Evolutionary conservation across 179 eudicot genomes (phyloP).

Genomic region (Camellia oleifera): DNA sequence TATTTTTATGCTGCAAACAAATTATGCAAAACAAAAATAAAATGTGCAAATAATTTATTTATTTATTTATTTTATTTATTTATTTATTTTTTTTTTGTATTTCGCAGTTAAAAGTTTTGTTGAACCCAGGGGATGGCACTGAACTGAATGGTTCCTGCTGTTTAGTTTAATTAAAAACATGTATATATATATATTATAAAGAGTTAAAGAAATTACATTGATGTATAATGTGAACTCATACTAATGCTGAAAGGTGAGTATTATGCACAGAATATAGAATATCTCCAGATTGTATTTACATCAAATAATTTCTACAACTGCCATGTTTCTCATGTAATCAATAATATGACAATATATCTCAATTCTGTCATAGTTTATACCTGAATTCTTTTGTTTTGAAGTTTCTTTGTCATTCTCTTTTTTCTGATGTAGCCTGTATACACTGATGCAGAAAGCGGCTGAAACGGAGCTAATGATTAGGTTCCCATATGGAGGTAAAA

Average conservation of each 20-base stretch:
- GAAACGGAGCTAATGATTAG: constrained; percentile 63
- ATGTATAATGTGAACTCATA: neutral
- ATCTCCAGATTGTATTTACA: neutral
- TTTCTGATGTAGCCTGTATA: neutral
- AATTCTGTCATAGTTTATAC: neutral
- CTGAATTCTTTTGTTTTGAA: neutral
- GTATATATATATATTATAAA: no score
- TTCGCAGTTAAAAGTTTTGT: constrained; percentile 6
- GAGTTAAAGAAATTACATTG: neutral
- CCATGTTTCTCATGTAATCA: neutral
- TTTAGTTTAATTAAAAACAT: no score
- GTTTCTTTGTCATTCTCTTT: neutral
- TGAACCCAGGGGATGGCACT: neutral
- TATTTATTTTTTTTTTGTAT: neutral
- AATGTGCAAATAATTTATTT: no score
- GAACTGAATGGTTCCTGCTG: neutral
- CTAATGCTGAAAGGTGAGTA: neutral
- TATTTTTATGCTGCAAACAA: no score
- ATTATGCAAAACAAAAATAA: no score
- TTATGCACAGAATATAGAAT: neutral
- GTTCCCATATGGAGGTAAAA: constrained; percentile 66
- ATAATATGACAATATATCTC: neutral
- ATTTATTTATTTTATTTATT: no score
- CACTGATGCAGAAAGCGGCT: constrained; percentile 55
- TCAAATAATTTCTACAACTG: neutral